phyloP scores from a whole-genome alignment of 75 land plant genomes.

The Isoetes taiwanensis region DNA sequence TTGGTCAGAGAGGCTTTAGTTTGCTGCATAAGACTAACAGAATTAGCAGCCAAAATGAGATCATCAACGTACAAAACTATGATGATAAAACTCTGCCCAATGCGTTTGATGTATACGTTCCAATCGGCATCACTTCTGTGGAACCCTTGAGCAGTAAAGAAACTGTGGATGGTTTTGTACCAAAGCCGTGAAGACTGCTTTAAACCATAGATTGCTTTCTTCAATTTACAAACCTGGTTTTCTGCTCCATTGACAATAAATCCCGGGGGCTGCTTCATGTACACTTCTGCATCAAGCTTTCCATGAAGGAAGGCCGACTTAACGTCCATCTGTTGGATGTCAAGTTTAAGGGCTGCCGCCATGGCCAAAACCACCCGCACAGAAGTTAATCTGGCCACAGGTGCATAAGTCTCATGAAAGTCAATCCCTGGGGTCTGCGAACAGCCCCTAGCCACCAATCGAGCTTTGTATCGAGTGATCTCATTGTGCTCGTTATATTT shows the following conservation, averaged over 20 bases:
- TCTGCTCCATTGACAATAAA: background rate
- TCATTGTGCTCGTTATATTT: background rate
- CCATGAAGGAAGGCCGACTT: constrained; percentile 2
- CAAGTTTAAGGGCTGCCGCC: background rate
- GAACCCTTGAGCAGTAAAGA: no score
- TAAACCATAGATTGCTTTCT: background rate
- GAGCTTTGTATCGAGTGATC: background rate
- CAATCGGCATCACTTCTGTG: background rate
- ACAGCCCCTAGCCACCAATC: constrained; percentile 1
- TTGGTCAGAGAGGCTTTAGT: no score
- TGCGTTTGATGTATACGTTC: background rate
- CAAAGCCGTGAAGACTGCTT: no score
- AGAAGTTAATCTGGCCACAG: background rate
- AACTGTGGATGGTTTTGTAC: no score
- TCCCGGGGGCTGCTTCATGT: background rate
- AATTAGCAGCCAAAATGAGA: no score
- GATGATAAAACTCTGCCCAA: background rate
- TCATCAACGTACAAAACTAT: constrained; percentile 8
- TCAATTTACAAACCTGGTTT: background rate
- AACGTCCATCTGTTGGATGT: background rate
- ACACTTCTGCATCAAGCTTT: background rate
- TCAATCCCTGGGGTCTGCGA: constrained; percentile 2
- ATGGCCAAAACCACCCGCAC: background rate
- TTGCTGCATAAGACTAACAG: no score
- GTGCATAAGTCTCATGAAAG: background rate